Conservation (phyloP, 345 rosid species). For the Lenwebbia sp. region DNA sequence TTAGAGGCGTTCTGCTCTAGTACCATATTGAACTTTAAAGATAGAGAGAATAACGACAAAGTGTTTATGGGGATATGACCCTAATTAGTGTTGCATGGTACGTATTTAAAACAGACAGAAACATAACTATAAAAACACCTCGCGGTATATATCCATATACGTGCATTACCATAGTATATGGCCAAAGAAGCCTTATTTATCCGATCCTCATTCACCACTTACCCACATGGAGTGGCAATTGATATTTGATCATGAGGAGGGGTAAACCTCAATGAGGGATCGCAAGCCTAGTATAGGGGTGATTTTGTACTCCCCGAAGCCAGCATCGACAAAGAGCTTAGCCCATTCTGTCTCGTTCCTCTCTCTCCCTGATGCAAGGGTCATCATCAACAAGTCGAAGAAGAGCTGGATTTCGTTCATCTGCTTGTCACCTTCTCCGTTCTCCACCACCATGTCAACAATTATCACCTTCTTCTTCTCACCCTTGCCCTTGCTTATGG, state of each 20-base stretch:
- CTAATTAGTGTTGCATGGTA: neutral
- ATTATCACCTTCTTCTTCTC: neutral
- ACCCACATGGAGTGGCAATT: neutral
- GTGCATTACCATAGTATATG: neutral
- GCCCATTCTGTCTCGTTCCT: constrained; percentile 10
- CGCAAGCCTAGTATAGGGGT: neutral
- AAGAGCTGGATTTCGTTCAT: constrained; percentile 6
- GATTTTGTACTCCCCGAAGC: constrained; percentile 4
- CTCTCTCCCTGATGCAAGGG: neutral
- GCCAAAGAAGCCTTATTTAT: neutral
- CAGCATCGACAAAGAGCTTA: constrained; percentile 7
- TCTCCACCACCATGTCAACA: neutral
- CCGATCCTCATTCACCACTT: neutral
- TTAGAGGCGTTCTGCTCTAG: neutral
- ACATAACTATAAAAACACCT: neutral
- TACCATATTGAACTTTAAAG: neutral
- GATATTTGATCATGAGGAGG: neutral
- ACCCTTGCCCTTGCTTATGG: neutral
- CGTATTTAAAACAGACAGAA: neutral
- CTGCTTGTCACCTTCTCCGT: neutral
- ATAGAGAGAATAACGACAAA: neutral
- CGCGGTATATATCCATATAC: neutral
- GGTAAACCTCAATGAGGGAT: neutral
- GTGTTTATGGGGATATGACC: neutral
- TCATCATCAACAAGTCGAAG: constrained; percentile 11